phyloP scores from a whole-genome alignment of 495 filamentous ascomycete species.

The Neurospora sp. region DNA sequence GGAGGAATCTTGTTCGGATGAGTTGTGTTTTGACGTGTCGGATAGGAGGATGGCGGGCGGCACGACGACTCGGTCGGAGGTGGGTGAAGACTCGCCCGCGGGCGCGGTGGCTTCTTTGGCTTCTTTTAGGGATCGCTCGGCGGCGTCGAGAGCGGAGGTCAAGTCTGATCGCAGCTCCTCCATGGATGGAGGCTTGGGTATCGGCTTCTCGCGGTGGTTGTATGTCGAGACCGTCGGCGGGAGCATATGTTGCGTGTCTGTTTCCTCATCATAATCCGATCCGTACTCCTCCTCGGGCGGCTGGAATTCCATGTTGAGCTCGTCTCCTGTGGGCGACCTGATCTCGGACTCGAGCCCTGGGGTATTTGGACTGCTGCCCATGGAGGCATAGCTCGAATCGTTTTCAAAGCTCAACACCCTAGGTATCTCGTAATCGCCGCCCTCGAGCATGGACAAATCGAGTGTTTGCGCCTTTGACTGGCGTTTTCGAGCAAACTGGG shows the following conservation, averaged over 20 bases:
- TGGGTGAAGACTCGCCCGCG: slow-evolving; percentile 5
- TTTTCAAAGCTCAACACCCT: slow-evolving; percentile 31
- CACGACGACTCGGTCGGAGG: slow-evolving; percentile 18
- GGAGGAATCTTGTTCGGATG: not conserved
- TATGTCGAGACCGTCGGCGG: slow-evolving; percentile 96
- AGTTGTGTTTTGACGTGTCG: not conserved
- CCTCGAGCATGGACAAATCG: slow-evolving; percentile 37
- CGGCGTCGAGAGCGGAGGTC: slow-evolving; percentile 52
- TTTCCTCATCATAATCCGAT: slow-evolving; percentile 48
- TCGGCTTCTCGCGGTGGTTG: slow-evolving; percentile 71
- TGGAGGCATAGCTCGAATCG: slow-evolving; percentile 46
- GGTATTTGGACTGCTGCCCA: slow-evolving; percentile 46
- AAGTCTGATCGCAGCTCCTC: slow-evolving; percentile 68
- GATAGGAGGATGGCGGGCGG: slow-evolving; percentile 6
- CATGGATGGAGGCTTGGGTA: slow-evolving; percentile 79
- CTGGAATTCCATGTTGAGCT: slow-evolving; percentile 35
- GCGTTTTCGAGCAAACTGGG: slow-evolving; percentile 61
- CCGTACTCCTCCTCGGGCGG: slow-evolving; percentile 41
- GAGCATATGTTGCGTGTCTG: slow-evolving; percentile 59
- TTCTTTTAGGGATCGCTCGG: slow-evolving; percentile 53
- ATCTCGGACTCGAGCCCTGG: slow-evolving; percentile 27
- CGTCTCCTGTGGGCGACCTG: slow-evolving; percentile 48
- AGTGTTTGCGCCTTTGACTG: slow-evolving; percentile 41
- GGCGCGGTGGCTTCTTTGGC: slow-evolving; percentile 18
- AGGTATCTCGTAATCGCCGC: slow-evolving; percentile 28